Conservation (phyloP, 768 basidiomycete genomes). For the Boletus patriciae region DNA sequence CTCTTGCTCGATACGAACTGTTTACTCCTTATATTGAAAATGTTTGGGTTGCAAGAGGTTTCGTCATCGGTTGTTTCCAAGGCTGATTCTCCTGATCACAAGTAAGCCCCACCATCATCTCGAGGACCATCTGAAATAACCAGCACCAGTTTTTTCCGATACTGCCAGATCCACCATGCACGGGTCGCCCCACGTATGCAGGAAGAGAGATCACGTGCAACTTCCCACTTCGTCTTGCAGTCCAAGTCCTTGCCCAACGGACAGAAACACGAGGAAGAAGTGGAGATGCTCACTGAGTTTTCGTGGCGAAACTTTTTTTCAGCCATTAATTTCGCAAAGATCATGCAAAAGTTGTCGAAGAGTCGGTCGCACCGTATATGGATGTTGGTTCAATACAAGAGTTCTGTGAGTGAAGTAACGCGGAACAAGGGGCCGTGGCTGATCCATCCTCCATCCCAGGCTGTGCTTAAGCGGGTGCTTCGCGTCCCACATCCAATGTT, state of each 20-base stretch:
- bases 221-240: slow-evolving; percentile 59
- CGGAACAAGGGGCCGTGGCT: not conserved
- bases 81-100: slow-evolving; percentile 84
- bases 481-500: slow-evolving; percentile 92
- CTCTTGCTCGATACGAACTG: slow-evolving; percentile 94
- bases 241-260: slow-evolving; percentile 67
- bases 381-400: slow-evolving; percentile 97
- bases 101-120: slow-evolving; percentile 45
- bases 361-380: slow-evolving; percentile 91
- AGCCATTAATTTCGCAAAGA: slow-evolving; percentile 94
- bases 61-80: slow-evolving; percentile 80
- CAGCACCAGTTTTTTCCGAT: slow-evolving; percentile 85
- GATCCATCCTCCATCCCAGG: slow-evolving; percentile 48
- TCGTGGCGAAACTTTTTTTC: slow-evolving; percentile 99
- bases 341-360: slow-evolving; percentile 97
- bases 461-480: slow-evolving; percentile 92
- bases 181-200: slow-evolving; percentile 59
- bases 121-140: slow-evolving; percentile 7
- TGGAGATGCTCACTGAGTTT: slow-evolving; percentile 91
- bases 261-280: slow-evolving; percentile 76
- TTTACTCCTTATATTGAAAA: slow-evolving; percentile 88
- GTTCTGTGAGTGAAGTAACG: slow-evolving; percentile 64
- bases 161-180: slow-evolving; percentile 79
- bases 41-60: slow-evolving; percentile 97
- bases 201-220: slow-evolving; percentile 61